Evolutionary conservation across 805 yeast species (phyloP), one percentile per base, ranked within the genome.

Genomic region (Nakazawaea wickerhamii): DNA sequence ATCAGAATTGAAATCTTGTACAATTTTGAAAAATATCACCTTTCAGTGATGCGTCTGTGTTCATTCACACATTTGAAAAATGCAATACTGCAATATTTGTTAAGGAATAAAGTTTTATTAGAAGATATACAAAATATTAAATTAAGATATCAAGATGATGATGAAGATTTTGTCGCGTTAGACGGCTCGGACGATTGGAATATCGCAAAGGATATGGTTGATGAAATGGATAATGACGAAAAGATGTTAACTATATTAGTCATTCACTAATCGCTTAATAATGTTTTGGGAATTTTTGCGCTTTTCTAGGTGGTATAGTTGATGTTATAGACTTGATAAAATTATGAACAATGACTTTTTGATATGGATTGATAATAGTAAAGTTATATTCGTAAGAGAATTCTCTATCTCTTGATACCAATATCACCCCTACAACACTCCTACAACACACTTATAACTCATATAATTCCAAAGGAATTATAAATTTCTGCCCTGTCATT

Each of bases 91-190:
- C 70, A 70, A 38, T 79, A 80, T 54, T 58, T 80, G 36, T 65
- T 70, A 35, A 72, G 75, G 40, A 69, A 78, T 42, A 84, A 81
- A 37, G 14, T 19, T 70, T 60, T 11, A 50, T 44, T 48, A 55
- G n/a, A 58, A 59, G 36, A 39, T 26, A 36, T 37, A 41, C 68
- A 63, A 4, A 36, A 27, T 13, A 63, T 75, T 30, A 74, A 83
- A 53, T 70, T 93, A 47, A 81, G 81, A 60, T 91, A 88, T 58
- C 79, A 79, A 57, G 99, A 93, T 61, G 99, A 93, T 62, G 99
- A 93, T 58, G 96, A 95, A 14, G 99, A 93, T 59, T 83, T 77
- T 58, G 95, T 93, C 33, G 79, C 84, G 37, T 77, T 91, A 62
- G 84, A 81, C 50, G 77, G 88, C 25, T 84, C 83, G 48, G 97